A percentile compares a stretch with the other conserved stretches of the same genome.
These are phyloP conservation scores for Xylaria sp. DNA, from an alignment of 2,329 filamentous ascomycete species.

Conservation along the genomic window DNA sequence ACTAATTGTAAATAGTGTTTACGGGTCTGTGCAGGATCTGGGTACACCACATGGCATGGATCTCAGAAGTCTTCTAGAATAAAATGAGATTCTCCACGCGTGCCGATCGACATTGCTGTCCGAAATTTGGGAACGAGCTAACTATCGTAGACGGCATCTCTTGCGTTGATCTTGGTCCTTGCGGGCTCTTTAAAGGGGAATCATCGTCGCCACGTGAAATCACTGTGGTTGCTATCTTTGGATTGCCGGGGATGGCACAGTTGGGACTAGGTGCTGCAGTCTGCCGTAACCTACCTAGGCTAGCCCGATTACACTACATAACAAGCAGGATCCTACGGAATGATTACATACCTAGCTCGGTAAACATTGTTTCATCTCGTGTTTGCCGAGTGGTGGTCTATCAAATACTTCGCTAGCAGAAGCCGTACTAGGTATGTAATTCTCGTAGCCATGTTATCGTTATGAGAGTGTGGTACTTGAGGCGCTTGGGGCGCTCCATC, in stretches of 20 bases:
- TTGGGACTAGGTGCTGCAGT: not conserved
- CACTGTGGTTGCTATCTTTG: constrained; percentile 29
- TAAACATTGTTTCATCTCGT: constrained; percentile 6
- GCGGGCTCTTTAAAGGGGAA: constrained; percentile 14
- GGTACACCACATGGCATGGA: not conserved
- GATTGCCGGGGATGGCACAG: not conserved
- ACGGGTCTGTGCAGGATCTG: not conserved
- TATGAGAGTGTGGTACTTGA: not conserved
- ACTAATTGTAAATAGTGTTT: not conserved
- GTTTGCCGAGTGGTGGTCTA: not conserved
- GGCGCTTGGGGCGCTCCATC: not conserved
- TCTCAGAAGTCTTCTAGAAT: constrained; percentile 26
- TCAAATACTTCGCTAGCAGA: not conserved
- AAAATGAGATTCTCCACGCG: constrained; percentile 21
- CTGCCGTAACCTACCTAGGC: not conserved
- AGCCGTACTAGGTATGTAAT: not conserved
- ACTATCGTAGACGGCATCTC: not conserved
- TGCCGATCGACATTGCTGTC: constrained; percentile 26
- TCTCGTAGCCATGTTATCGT: not conserved
- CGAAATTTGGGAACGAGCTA: constrained; percentile 14
- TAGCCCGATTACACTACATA: not conserved
- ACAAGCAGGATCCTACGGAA: not conserved
- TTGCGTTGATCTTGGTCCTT: constrained; percentile 18
- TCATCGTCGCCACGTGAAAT: constrained; percentile 32
- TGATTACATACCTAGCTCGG: not conserved